These are phyloP conservation scores for Asterochloris erici DNA, from an alignment of 139 green algal species.

Conservation along the genomic window DNA sequence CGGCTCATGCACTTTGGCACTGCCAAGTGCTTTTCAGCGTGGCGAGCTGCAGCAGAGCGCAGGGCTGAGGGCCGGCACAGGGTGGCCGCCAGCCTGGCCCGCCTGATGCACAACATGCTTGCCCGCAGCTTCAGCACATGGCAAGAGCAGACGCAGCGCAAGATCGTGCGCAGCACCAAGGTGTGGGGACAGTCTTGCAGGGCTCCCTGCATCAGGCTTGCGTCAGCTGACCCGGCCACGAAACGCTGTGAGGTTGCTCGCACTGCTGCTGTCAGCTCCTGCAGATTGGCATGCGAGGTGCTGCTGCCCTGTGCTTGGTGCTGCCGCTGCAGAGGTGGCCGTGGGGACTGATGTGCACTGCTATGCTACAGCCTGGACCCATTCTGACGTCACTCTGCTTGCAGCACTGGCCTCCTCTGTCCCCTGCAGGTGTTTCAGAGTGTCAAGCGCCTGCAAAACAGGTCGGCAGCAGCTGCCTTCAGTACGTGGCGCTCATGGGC, in stretches of 20 bases:
- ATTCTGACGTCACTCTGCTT: not conserved
- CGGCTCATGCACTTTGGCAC: not conserved
- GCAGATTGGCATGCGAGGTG: no score
- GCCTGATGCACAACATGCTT: constrained; percentile 6
- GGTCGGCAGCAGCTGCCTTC: not conserved
- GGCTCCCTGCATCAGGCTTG: no score
- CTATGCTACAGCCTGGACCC: no score
- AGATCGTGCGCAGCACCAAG: not conserved
- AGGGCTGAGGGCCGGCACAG: constrained; percentile 1
- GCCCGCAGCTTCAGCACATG: constrained; percentile 17
- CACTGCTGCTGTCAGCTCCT: no score
- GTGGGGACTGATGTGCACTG: no score
- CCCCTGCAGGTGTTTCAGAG: not conserved
- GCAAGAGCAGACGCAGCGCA: not conserved
- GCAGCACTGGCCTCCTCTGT: not conserved
- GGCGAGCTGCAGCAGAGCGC: not conserved
- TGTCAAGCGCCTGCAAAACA: constrained; percentile 10
- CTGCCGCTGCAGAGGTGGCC: no score
- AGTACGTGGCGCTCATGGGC: constrained; percentile 1
- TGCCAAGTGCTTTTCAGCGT: constrained; percentile 3
- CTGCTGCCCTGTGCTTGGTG: no score
- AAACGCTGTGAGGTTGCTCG: no score
- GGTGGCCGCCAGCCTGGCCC: constrained; percentile 1
- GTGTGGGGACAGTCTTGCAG: not conserved
- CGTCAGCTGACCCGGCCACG: no score